A percentile compares a stretch with the other conserved stretches of the same genome.
Evolutionary conservation across 768 basidiomycete genomes (phyloP).

Genomic region (Mycena galericulata): DNA sequence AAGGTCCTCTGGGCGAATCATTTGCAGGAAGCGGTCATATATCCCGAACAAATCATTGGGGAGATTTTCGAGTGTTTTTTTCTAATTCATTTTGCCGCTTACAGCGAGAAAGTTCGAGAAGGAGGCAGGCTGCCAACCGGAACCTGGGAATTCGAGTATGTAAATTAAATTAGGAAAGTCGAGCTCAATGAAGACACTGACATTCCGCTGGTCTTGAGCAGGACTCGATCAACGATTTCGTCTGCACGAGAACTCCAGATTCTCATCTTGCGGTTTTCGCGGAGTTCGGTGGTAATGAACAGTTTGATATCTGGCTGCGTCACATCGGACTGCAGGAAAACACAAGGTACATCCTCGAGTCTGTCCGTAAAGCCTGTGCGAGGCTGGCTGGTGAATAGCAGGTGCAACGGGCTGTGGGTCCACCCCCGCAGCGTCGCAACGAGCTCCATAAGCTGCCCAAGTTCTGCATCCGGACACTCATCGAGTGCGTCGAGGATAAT

Average conservation of each 20-base stretch:
- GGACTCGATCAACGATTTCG: not conserved
- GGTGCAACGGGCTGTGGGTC: not conserved
- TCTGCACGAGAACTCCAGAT: not conserved
- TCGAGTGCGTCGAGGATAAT: not conserved
- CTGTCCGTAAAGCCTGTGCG: not conserved
- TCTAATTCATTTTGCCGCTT: not conserved
- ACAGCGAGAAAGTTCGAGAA: not conserved
- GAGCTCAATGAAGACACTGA: not conserved
- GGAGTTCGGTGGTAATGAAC: not conserved
- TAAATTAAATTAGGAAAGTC: not conserved
- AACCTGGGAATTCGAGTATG: not conserved
- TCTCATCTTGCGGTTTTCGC: not conserved
- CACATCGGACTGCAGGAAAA: not conserved
- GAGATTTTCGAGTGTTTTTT: not conserved
- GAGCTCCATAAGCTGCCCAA: not conserved
- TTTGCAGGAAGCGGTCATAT: not conserved
- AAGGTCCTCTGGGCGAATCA: not conserved
- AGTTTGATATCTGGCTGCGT: not conserved
- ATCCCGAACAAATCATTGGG: not conserved
- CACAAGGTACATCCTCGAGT: not conserved
- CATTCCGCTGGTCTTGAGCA: not conserved
- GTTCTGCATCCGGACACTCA: not conserved
- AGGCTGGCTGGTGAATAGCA: conserved; percentile 8
- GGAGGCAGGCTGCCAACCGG: not conserved
- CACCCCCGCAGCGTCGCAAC: not conserved